A percentile compares a stretch with the other conserved stretches of the same genome.
Evolutionary conservation across 2,329 filamentous ascomycete species (phyloP).

Genomic region (Phyllosticta citriasiana): DNA sequence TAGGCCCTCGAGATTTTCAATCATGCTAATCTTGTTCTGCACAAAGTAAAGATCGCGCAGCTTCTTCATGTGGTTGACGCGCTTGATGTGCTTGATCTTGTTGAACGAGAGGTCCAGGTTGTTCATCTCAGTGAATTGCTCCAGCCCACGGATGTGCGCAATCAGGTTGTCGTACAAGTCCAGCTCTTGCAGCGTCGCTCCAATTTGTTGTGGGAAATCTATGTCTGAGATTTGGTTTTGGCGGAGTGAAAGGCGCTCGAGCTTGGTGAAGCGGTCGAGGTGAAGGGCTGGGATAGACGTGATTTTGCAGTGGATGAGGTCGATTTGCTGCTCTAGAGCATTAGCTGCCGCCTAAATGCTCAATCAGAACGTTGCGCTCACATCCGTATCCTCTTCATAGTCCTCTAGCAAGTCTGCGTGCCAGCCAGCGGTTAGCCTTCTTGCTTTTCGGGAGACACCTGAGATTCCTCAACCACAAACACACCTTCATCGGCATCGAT

Average conservation of each 20-base stretch:
- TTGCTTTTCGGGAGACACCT: neutral
- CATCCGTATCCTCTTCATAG: constrained; percentile 43
- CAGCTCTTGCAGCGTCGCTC: constrained; percentile 63
- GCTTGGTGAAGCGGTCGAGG: constrained; percentile 73
- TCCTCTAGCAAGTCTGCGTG: constrained; percentile 49
- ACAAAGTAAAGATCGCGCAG: constrained; percentile 84
- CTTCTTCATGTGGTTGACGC: constrained; percentile 65
- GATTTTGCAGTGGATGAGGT: constrained; percentile 80
- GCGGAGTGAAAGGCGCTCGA: constrained; percentile 73
- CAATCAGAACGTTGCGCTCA: neutral
- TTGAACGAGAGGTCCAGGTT: constrained; percentile 92
- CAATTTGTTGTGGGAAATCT: constrained; percentile 59
- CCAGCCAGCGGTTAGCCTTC: neutral
- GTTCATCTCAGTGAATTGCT: constrained; percentile 64
- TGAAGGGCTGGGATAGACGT: constrained; percentile 64
- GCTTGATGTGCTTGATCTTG: constrained; percentile 98
- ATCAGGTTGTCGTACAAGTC: constrained; percentile 97
- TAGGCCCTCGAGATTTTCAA: constrained; percentile 73
- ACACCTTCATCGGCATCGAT: constrained; percentile 75
- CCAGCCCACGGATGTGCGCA: constrained; percentile 72
- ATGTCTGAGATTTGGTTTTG: constrained; percentile 83
- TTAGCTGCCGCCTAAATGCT: constrained; percentile 5
- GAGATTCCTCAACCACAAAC: constrained; percentile 8
- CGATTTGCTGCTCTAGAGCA: constrained; percentile 42
- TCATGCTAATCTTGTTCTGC: constrained; percentile 83